Percentiles rank a stretch among this genome's conserved stretches.
Conservation (phyloP, 176 grass and related monocot genomes). For the Ensete glaucum region DNA sequence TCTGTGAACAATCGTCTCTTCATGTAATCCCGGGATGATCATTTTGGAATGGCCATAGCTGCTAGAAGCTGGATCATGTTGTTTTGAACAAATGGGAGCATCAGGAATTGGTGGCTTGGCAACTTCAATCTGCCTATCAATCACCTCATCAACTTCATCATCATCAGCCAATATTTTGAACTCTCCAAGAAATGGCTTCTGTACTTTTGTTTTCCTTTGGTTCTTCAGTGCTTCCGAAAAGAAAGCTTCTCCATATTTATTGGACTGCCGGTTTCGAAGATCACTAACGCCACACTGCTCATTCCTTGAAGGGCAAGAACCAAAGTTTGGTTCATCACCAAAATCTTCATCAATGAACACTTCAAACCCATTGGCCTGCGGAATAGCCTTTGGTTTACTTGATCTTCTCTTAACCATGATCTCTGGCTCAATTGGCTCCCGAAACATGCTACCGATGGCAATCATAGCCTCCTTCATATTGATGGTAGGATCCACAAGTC, state of each 20-base stretch:
- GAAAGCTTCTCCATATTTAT: neutral
- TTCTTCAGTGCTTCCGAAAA: slow-evolving; percentile 20
- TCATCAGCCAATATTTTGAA: slow-evolving; percentile 72
- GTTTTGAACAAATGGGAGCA: slow-evolving; percentile 12
- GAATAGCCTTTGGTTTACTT: slow-evolving; percentile 35
- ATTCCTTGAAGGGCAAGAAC: slow-evolving; percentile 17
- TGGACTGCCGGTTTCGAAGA: slow-evolving; percentile 15
- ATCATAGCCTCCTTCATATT: slow-evolving; percentile 81
- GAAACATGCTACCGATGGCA: slow-evolving; percentile 84
- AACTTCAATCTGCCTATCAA: slow-evolving; percentile 9
- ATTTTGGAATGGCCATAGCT: slow-evolving; percentile 11
- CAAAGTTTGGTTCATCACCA: slow-evolving; percentile 10
- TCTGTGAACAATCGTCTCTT: slow-evolving; percentile 65
- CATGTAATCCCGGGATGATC: slow-evolving; percentile 36
- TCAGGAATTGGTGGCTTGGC: slow-evolving; percentile 13
- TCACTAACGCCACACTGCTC: neutral
- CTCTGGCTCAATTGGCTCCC: slow-evolving; percentile 70
- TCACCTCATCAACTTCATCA: slow-evolving; percentile 33
- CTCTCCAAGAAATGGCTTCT: slow-evolving; percentile 53
- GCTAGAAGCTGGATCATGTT: slow-evolving; percentile 15
- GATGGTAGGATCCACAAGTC: slow-evolving; percentile 82
- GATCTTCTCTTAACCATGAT: slow-evolving; percentile 51
- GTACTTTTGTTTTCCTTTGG: slow-evolving; percentile 2
- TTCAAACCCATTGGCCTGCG: slow-evolving; percentile 48
- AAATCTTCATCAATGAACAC: slow-evolving; percentile 77